Evolutionary conservation across 192 early-diverging fungal species (phyloP), one percentile per base, ranked within the genome.

Genomic region (Helicostylum pulchrum): DNA sequence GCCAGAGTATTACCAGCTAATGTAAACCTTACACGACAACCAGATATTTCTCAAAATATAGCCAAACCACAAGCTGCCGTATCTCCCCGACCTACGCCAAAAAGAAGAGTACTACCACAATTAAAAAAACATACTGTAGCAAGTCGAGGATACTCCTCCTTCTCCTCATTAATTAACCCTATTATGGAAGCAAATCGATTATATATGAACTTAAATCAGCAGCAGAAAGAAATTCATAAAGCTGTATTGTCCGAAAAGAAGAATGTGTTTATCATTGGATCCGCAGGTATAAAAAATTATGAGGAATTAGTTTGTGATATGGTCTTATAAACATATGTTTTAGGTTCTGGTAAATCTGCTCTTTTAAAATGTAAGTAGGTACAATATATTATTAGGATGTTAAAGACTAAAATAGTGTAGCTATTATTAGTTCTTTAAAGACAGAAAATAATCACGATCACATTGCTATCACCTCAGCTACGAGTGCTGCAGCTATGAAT

Each of bases 401-500:
- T 34, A 30, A 10, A 19, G 30, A 72, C 14, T 19, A 39, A 39
- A 6, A 26, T 12, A 7, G 44, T 19, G n/a, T 56, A 72, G 71
- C 73, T 19, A 53, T 81, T 48, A 81, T 82, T 30, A 21, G 49
- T 7, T 62, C 59, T 44, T 21, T 77, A 43, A 61, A 49, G 12
- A 62, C 14, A 10, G 8, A 48, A 14, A 75, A 68, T 52, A 34
- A 61, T 65, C 43, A 44, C 1, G 70, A 75, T 23, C 53, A 61
- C 15, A 69, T 89, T 1, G 80, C 81, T 1, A 77, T 87, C 7
- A 87, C 84, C 5, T 89, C 90, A 4, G 82, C 89, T 7, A 92
- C 90, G 7, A 89, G 90, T 10, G 87, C 90, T 60, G 90, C 90
- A 5, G 90, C 90, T 19, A 82, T 85, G 49, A 85, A 92, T 52